Percentiles rank a stretch among this genome's conserved stretches.
These are phyloP conservation scores for Talaromyces verruculosus DNA, from an alignment of 2,329 filamentous ascomycete species.

Conservation along the genomic window DNA sequence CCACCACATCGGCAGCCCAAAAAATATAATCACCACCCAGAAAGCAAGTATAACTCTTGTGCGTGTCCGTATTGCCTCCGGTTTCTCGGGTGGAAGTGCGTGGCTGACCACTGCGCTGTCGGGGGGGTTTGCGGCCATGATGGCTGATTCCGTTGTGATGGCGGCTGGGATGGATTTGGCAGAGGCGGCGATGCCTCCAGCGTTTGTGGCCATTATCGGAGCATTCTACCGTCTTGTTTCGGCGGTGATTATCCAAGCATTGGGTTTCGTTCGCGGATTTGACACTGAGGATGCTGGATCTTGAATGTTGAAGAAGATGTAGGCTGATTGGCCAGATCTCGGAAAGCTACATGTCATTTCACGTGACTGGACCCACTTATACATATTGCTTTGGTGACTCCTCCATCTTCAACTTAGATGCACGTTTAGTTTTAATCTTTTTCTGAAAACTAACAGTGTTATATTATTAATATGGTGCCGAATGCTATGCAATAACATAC, in stretches of 20 bases:
- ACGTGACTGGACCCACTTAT: neutral
- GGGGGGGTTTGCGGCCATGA: slow-evolving; percentile 16
- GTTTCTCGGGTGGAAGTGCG: slow-evolving; percentile 74
- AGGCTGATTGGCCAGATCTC: slow-evolving; percentile 13
- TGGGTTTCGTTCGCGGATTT: neutral
- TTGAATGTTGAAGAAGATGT: neutral
- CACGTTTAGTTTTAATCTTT: no score
- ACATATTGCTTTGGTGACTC: neutral
- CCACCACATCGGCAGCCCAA: slow-evolving; percentile 95
- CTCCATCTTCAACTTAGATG: neutral
- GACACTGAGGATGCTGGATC: neutral
- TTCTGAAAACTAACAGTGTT: neutral
- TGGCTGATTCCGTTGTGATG: neutral
- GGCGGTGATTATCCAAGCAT: neutral
- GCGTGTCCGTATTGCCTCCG: slow-evolving; percentile 67
- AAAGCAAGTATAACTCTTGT: slow-evolving; percentile 79
- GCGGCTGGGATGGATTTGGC: slow-evolving; percentile 17
- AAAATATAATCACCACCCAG: slow-evolving; percentile 78
- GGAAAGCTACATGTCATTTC: neutral
- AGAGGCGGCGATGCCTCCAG: slow-evolving; percentile 35
- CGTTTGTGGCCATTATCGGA: slow-evolving; percentile 36
- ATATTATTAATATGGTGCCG: neutral
- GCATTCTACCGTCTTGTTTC: slow-evolving; percentile 33
- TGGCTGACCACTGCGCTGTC: slow-evolving; percentile 36
- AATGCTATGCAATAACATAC: slow-evolving; percentile 11